Evolutionary conservation across 257 asterid species (phyloP).

Genomic region (Ilex asprella): DNA sequence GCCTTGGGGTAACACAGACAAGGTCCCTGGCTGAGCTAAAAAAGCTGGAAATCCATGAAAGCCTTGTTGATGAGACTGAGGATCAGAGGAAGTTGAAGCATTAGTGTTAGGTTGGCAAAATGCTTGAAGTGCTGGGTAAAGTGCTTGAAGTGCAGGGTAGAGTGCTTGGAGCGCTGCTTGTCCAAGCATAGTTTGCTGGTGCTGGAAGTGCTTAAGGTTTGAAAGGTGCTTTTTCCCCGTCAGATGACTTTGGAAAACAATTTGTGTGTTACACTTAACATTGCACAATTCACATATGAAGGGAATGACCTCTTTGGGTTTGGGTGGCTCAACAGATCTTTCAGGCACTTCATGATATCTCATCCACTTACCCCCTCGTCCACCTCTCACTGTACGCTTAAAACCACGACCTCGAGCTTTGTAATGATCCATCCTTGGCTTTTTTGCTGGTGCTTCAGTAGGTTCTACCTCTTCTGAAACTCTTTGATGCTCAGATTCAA

Average conservation of each 20-base stretch:
- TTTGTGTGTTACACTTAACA: constrained; percentile 44
- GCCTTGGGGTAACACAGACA: constrained; percentile 14
- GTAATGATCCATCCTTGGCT: constrained; percentile 7
- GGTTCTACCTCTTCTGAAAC: constrained; percentile 21
- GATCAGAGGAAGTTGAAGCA: constrained; percentile 26
- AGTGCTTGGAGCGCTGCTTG: constrained; percentile 37
- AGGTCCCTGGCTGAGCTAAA: constrained; percentile 16
- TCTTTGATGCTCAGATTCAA: constrained; percentile 23
- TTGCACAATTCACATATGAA: constrained; percentile 56
- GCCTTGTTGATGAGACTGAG: constrained; percentile 28
- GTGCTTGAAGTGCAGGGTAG: constrained; percentile 34
- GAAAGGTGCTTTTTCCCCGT: constrained; percentile 54
- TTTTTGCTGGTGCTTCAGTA: constrained; percentile 21
- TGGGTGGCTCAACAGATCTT: constrained; percentile 27
- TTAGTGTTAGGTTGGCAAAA: constrained; percentile 20
- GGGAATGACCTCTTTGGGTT: constrained; percentile 45
- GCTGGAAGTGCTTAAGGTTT: constrained; percentile 46
- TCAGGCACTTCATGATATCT: constrained; percentile 25
- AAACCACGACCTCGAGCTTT: constrained; percentile 27
- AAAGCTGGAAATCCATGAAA: constrained; percentile 16
- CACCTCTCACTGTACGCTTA: constrained; percentile 40
- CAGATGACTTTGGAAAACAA: constrained; percentile 54
- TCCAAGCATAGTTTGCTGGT: constrained; percentile 32
- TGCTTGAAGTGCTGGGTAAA: constrained; percentile 26
- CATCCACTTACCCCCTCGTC: constrained; percentile 25